Evolutionary conservation across 1,284 basidiomycete species (phyloP).

Genomic region (Ganoderma lingzhi): DNA sequence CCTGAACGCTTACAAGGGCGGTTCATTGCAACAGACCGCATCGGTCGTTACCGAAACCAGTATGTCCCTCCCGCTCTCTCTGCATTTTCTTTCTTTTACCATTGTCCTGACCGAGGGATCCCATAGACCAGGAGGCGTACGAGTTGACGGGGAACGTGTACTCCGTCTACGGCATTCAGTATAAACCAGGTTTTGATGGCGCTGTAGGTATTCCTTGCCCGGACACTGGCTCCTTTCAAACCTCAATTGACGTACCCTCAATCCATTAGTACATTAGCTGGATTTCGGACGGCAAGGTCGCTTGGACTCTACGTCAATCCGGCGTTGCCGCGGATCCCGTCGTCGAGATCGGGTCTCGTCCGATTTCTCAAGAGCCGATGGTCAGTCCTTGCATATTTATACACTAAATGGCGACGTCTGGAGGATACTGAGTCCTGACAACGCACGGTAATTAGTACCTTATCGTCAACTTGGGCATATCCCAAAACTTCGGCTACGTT

Average conservation of each 20-base stretch:
- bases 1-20: slow-evolving; percentile 62
- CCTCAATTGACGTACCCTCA: slow-evolving; percentile 55
- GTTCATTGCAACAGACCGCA: slow-evolving; percentile 60
- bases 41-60: slow-evolving; percentile 41
- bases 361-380: slow-evolving; percentile 88
- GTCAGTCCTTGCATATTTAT: slow-evolving; percentile 44
- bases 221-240: background rate
- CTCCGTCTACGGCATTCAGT: slow-evolving; percentile 72
- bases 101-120: slow-evolving; percentile 46
- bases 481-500: slow-evolving; percentile 76
- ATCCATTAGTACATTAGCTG: slow-evolving; percentile 79
- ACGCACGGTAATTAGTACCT: slow-evolving; percentile 74
- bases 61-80: slow-evolving; percentile 36
- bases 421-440: background rate
- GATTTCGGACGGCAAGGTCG: slow-evolving; percentile 68
- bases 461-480: slow-evolving; percentile 85
- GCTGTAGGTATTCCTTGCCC: slow-evolving; percentile 36
- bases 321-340: slow-evolving; percentile 74
- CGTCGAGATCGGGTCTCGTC: slow-evolving; percentile 76
- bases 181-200: slow-evolving; percentile 52
- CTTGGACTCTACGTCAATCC: slow-evolving; percentile 79
- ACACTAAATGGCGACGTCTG: too few relatives aligned
- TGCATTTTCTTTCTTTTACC: slow-evolving; percentile 59
- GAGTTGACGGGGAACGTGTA: slow-evolving; percentile 53
- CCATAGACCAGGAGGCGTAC: slow-evolving; percentile 50